These are phyloP conservation scores for Aspergillus oerlinghausenensis DNA, from an alignment of 2,329 filamentous ascomycete genomes.

Conservation along the genomic window DNA sequence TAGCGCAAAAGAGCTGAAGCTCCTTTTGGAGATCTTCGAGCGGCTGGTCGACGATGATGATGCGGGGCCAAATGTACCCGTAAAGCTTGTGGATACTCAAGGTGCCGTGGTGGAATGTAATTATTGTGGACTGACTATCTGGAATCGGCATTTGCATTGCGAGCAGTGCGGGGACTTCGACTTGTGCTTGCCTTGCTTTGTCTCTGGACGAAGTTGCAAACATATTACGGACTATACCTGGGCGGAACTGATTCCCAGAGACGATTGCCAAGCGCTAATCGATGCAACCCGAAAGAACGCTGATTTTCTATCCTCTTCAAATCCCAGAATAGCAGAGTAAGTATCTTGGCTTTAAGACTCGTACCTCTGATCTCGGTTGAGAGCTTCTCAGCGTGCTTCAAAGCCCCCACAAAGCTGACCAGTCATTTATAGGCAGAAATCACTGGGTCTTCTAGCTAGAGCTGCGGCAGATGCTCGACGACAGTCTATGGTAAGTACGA, in stretches of 20 bases:
- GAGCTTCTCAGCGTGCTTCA: not conserved
- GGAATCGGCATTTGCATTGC: slow-evolving; percentile 37
- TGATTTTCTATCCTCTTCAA: not conserved
- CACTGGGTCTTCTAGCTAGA: slow-evolving; percentile 21
- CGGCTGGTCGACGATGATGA: slow-evolving; percentile 31
- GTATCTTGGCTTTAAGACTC: not conserved
- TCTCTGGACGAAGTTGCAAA: slow-evolving; percentile 33
- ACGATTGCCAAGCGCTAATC: slow-evolving; percentile 23
- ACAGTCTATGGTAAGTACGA: slow-evolving; percentile 16
- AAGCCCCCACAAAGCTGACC: not conserved
- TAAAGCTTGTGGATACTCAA: slow-evolving; percentile 26
- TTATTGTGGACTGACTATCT: slow-evolving; percentile 35
- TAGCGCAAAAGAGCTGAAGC: slow-evolving; percentile 17
- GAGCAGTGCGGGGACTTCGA: slow-evolving; percentile 34
- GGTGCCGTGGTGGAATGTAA: slow-evolving; percentile 32
- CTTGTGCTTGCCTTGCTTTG: slow-evolving; percentile 32
- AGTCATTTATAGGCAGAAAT: slow-evolving; percentile 3
- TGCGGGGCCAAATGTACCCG: slow-evolving; percentile 18
- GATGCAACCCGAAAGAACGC: not conserved
- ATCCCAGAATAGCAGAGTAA: slow-evolving; percentile 5
- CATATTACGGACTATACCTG: slow-evolving; percentile 29
- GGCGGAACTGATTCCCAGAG: slow-evolving; percentile 29
- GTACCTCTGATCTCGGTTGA: not conserved
- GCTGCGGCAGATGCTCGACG: slow-evolving; percentile 20
- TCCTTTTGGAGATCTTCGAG: slow-evolving; percentile 26